These are phyloP conservation scores for Malus hybrid DNA, from an alignment of 331 rosid species.

Conservation along the genomic window DNA sequence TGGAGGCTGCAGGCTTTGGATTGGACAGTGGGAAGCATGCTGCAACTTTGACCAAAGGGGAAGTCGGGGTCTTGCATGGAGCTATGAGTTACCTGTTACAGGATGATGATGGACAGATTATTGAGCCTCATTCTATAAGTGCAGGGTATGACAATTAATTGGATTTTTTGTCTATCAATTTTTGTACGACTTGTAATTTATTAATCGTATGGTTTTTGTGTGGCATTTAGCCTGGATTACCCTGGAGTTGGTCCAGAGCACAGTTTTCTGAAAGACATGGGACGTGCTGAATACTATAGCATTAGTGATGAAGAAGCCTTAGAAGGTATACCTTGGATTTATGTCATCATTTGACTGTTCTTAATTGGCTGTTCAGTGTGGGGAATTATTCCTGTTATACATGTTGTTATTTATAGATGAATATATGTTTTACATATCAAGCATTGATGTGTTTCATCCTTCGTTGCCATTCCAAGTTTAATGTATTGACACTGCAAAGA, in stretches of 20 bases:
- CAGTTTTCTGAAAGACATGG: conserved; percentile 71
- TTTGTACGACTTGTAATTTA: conserved; percentile 3
- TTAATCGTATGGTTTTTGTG: conserved; percentile 7
- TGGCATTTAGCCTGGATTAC: conserved; percentile 73
- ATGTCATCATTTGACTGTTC: background rate
- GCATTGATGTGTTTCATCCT: background rate
- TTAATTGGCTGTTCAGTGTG: background rate
- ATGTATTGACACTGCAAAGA: background rate
- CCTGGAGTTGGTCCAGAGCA: conserved; percentile 99
- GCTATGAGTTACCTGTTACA: conserved; percentile 95
- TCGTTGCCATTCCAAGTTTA: background rate
- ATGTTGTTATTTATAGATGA: background rate
- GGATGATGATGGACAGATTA: conserved; percentile 91
- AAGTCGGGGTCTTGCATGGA: conserved; percentile 90
- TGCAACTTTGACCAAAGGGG: conserved; percentile 83
- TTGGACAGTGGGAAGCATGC: conserved; percentile 93
- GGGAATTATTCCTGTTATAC: background rate
- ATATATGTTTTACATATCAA: background rate
- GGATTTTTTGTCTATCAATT: background rate
- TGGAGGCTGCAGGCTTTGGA: conserved; percentile 96
- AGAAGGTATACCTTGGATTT: conserved; percentile 47
- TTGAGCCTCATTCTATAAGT: conserved; percentile 97
- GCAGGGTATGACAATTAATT: conserved; percentile 62
- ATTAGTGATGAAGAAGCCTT: conserved; percentile 88
- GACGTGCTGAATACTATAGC: conserved; percentile 80